Evolutionary conservation across 345 rosid species (phyloP).

Genomic region (Arabidopsis suecica): DNA sequence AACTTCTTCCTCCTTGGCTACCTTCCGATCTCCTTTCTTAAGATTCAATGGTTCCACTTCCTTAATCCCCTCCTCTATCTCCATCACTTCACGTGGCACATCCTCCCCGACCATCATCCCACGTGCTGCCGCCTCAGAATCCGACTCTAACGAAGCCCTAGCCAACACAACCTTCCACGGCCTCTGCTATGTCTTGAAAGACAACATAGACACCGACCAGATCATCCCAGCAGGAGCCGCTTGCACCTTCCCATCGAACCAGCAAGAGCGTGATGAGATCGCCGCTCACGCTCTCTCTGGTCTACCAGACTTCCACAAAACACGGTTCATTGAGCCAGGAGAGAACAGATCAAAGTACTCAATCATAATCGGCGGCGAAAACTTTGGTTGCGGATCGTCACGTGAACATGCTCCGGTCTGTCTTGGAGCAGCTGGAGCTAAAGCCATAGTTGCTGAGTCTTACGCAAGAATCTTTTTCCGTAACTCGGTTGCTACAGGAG

Average conservation of each 20-base stretch:
- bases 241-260: constrained; percentile 81
- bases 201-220: constrained; percentile 95
- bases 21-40: neutral
- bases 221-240: constrained; percentile 77
- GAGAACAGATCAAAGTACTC: constrained; percentile 65
- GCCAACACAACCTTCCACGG: constrained; percentile 64
- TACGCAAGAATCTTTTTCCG: constrained; percentile 92
- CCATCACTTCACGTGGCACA: constrained; percentile 29
- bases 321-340: constrained; percentile 62
- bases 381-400: constrained; percentile 93
- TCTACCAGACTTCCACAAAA: constrained; percentile 69
- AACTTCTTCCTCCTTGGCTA: constrained; percentile 9
- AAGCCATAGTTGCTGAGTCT: constrained; percentile 75
- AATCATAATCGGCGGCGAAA: constrained; percentile 74
- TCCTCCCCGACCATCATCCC: constrained; percentile 17
- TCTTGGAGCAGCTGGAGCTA: constrained; percentile 79
- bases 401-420: constrained; percentile 98
- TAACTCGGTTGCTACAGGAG: constrained; percentile 90
- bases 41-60: constrained; percentile 23
- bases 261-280: constrained; percentile 77
- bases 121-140: constrained; percentile 16
- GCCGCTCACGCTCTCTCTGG: constrained; percentile 80
- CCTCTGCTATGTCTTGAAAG: constrained; percentile 80
- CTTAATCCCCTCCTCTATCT: neutral
- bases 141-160: constrained; percentile 13